A percentile compares a stretch with the other conserved stretches of the same genome.
phyloP scores from a whole-genome alignment of 1,284 basidiomycete species.

The Naganishia cerealis region DNA sequence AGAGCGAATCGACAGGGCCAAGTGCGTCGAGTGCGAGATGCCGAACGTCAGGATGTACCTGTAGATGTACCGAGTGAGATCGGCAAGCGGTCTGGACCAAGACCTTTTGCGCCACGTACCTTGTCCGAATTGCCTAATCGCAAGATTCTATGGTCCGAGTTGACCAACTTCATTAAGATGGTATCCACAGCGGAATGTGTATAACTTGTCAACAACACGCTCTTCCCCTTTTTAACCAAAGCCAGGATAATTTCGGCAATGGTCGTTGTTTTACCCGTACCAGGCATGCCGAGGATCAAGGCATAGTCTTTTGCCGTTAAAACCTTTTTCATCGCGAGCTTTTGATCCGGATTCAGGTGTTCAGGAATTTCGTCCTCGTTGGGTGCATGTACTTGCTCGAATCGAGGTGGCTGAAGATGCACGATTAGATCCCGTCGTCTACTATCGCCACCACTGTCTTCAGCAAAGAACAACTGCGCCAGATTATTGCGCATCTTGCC shows the following conservation, averaged over 20 bases:
- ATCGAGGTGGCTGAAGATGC: conserved; percentile 71
- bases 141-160: conserved; percentile 70
- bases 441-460: conserved; percentile 59
- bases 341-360: conserved; percentile 73
- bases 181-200: conserved; percentile 98
- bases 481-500: conserved; percentile 85
- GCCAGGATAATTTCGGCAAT: conserved; percentile 82
- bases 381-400: conserved; percentile 54
- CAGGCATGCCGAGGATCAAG: conserved; percentile 93
- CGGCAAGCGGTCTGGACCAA: background rate
- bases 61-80: conserved; percentile 7
- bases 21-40: conserved; percentile 67
- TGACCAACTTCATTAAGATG: conserved; percentile 77
- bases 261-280: conserved; percentile 95
- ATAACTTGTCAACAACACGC: conserved; percentile 83
- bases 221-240: conserved; percentile 77
- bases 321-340: conserved; percentile 69
- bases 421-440: conserved; percentile 72
- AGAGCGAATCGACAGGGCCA: conserved; percentile 63
- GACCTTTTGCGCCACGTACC: conserved; percentile 56
- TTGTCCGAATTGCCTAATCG: conserved; percentile 89
- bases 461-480: conserved; percentile 75
- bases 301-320: conserved; percentile 84
- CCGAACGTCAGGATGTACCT: conserved; percentile 77
- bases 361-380: conserved; percentile 43